These are phyloP conservation scores for Umbelopsis ramanniana DNA, from an alignment of 192 early-diverging fungal genomes.

Conservation along the genomic window DNA sequence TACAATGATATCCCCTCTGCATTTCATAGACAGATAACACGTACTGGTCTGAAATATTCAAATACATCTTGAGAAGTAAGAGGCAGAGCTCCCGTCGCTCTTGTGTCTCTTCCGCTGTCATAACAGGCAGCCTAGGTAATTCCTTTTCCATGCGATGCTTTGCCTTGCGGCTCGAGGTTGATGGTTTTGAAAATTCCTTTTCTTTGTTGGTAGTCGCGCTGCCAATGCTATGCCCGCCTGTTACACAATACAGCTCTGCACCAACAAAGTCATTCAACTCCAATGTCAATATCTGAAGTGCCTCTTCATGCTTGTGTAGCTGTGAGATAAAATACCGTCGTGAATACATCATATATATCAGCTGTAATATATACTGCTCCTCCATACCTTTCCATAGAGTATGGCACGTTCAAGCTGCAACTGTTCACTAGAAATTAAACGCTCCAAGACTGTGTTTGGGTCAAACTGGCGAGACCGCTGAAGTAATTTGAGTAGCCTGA, in stretches of 20 bases:
- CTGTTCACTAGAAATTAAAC: constrained; percentile 36
- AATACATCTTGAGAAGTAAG: constrained; percentile 53
- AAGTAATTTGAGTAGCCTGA: constrained; percentile 44
- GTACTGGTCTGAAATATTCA: constrained; percentile 48
- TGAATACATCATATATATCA: not conserved
- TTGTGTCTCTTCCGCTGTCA: constrained; percentile 17
- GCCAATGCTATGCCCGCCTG: constrained; percentile 47
- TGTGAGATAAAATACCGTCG: constrained; percentile 25
- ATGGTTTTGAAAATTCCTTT: not conserved
- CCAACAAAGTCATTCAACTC: constrained; percentile 56
- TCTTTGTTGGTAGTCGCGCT: not conserved
- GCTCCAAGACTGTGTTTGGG: constrained; percentile 36
- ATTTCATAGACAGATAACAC: constrained; percentile 18
- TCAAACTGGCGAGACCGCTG: constrained; percentile 45
- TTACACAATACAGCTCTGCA: constrained; percentile 58
- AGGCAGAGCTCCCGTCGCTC: constrained; percentile 47
- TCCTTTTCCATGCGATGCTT: constrained; percentile 23
- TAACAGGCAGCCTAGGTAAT: not conserved
- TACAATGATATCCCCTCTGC: not conserved
- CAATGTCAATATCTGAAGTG: constrained; percentile 49
- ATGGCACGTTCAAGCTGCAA: constrained; percentile 53
- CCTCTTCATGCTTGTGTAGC: constrained; percentile 48
- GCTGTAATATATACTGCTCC: not conserved
- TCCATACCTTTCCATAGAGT: constrained; percentile 51
- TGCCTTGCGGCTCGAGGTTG: constrained; percentile 4